phyloP scores from a whole-genome alignment of 1,139 yeast species.

The Candida sp. region DNA sequence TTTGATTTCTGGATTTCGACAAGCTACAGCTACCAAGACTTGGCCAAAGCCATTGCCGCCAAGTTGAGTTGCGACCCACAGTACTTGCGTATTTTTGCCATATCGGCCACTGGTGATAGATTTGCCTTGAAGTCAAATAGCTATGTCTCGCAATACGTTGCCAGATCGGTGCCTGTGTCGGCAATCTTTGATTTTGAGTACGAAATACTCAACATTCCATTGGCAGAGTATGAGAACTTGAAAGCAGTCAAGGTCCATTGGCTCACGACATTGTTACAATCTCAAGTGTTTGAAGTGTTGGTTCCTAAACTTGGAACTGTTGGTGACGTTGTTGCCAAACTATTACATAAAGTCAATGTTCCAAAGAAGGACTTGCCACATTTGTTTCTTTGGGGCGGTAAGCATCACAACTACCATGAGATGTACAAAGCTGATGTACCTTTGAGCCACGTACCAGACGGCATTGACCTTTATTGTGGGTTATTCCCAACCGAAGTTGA shows the following conservation, averaged over 20 bases:
- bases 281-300: conserved; percentile 70
- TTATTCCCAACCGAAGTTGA: conserved; percentile 50
- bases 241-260: conserved; percentile 65
- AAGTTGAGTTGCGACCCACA: conserved; percentile 60
- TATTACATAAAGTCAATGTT: conserved; percentile 60
- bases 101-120: conserved; percentile 58
- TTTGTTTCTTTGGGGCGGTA: conserved; percentile 64
- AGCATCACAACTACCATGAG: conserved; percentile 42
- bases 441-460: conserved; percentile 36
- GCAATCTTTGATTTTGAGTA: conserved; percentile 62
- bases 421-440: conserved; percentile 41
- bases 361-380: conserved; percentile 51
- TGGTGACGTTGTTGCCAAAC: conserved; percentile 55
- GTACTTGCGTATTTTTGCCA: conserved; percentile 66
- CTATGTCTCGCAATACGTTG: conserved; percentile 49
- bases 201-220: conserved; percentile 75
- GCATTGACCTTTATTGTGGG: conserved; percentile 45
- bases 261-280: conserved; percentile 66
- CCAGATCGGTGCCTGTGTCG: conserved; percentile 51
- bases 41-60: conserved; percentile 63
- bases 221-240: conserved; percentile 80
- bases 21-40: conserved; percentile 57
- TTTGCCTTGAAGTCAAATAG: conserved; percentile 49
- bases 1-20: conserved; percentile 77
- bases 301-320: conserved; percentile 67